These are phyloP conservation scores for Tagetes erecta DNA, from an alignment of 129 eudicot species.

Conservation along the genomic window DNA sequence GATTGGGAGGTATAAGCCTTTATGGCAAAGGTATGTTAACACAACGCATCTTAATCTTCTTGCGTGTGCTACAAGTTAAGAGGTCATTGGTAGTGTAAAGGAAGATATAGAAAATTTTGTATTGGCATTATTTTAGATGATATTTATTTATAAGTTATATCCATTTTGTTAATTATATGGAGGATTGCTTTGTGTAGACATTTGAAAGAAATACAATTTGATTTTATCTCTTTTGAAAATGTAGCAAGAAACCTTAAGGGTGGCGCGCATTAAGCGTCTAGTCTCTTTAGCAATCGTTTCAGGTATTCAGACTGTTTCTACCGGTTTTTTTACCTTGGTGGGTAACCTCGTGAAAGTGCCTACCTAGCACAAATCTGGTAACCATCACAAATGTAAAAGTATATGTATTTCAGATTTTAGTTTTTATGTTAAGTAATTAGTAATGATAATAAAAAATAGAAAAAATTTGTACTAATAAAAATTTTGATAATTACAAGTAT, in stretches of 20 bases:
- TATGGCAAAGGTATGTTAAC: conserved; percentile 76
- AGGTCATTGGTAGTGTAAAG: conserved; percentile 26
- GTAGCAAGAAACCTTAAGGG: not conserved
- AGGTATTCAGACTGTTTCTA: too few relatives aligned
- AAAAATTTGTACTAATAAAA: too few relatives aligned
- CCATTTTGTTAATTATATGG: conserved; percentile 20
- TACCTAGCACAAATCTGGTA: too few relatives aligned
- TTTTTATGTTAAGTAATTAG: too few relatives aligned
- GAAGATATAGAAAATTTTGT: conserved; percentile 30
- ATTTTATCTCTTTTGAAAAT: conserved; percentile 5
- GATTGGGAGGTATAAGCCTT: conserved; percentile 60
- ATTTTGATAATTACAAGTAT: too few relatives aligned
- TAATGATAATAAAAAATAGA: too few relatives aligned
- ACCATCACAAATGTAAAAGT: too few relatives aligned
- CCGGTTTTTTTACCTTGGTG: too few relatives aligned
- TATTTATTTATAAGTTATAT: conserved; percentile 20
- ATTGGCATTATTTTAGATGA: conserved; percentile 29
- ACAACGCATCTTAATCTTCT: conserved; percentile 56
- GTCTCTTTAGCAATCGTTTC: too few relatives aligned
- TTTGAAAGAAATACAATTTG: conserved; percentile 30
- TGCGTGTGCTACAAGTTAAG: conserved; percentile 61
- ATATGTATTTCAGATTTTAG: too few relatives aligned
- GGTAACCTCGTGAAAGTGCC: too few relatives aligned
- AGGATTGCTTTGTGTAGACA: conserved; percentile 30
- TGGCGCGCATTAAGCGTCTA: too few relatives aligned